Evolutionary conservation across 1,284 basidiomycete species (phyloP).

Genomic region (Volvariella volvacea): DNA sequence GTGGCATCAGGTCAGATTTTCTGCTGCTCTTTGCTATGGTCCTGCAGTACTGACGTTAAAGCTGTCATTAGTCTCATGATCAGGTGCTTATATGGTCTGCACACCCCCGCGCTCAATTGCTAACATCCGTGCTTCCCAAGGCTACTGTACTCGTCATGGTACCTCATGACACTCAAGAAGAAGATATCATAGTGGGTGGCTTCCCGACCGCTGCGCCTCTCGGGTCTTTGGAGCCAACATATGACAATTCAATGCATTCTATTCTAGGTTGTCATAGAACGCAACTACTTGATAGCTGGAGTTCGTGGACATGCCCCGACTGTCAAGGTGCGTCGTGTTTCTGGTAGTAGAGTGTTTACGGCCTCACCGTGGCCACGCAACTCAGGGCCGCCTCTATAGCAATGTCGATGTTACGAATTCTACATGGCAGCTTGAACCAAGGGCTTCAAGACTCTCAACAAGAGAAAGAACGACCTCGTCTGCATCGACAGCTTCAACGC

Average conservation of each 20-base stretch:
- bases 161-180: conserved; percentile 60
- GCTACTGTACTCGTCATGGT: conserved; percentile 73
- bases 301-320: conserved; percentile 60
- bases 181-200: conserved; percentile 57
- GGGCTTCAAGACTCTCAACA: conserved; percentile 38
- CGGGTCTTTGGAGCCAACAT: not conserved
- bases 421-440: conserved; percentile 73
- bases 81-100: conserved; percentile 35
- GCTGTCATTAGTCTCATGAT: conserved; percentile 47
- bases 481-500: conserved; percentile 64
- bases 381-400: conserved; percentile 66
- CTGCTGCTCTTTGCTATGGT: conserved; percentile 6
- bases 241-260: not conserved
- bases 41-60: not conserved
- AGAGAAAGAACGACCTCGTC: conserved; percentile 70
- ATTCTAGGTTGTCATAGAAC: conserved; percentile 61
- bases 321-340: conserved; percentile 48
- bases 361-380: conserved; percentile 1
- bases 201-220: conserved; percentile 1
- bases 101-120: not conserved
- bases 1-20: conserved; percentile 49
- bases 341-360: not conserved
- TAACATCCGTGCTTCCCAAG: conserved; percentile 26
- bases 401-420: conserved; percentile 55
- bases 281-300: conserved; percentile 61